A percentile compares a stretch with the other conserved stretches of the same genome.
phyloP scores from a whole-genome alignment of 768 basidiomycete species.

The Phylloporus scabripes region DNA sequence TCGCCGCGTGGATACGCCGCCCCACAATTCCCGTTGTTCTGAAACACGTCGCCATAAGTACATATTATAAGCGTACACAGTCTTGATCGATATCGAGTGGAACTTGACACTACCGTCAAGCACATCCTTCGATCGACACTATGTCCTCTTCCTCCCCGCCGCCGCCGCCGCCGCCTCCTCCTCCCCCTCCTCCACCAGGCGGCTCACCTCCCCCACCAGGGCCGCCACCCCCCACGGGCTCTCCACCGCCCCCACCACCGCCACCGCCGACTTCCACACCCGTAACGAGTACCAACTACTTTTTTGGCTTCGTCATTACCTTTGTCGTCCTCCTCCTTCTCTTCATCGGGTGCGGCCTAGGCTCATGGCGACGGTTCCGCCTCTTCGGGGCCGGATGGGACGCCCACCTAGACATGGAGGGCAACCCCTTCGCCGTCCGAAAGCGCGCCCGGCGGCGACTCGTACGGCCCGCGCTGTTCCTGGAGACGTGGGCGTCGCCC shows the following conservation, averaged over 20 bases:
- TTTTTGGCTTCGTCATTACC: constrained; percentile 31
- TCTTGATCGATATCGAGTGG: constrained; percentile 7
- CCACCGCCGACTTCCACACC: neutral
- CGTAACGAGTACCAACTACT: constrained; percentile 24
- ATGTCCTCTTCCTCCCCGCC: constrained; percentile 16
- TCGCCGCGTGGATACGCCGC: constrained; percentile 11
- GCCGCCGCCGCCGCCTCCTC: too few relatives aligned
- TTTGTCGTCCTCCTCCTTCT: constrained; percentile 38
- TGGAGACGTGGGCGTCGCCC: constrained; percentile 18
- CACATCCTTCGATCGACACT: neutral
- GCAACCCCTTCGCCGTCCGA: neutral
- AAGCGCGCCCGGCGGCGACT: constrained; percentile 17
- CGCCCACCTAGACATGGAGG: constrained; percentile 11
- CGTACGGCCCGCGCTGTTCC: constrained; percentile 14
- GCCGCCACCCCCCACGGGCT: neutral
- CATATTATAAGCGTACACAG: neutral
- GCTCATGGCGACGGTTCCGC: constrained; percentile 38
- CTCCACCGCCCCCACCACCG: neutral
- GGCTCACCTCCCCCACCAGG: neutral
- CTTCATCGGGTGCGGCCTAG: constrained; percentile 47
- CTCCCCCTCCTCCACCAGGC: neutral
- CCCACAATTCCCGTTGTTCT: constrained; percentile 1
- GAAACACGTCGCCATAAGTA: constrained; percentile 16
- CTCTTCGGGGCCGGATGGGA: constrained; percentile 19
- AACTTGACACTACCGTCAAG: neutral